phyloP scores from a whole-genome alignment of 1,284 basidiomycete genomes.

The Veloboletus limbatus region DNA sequence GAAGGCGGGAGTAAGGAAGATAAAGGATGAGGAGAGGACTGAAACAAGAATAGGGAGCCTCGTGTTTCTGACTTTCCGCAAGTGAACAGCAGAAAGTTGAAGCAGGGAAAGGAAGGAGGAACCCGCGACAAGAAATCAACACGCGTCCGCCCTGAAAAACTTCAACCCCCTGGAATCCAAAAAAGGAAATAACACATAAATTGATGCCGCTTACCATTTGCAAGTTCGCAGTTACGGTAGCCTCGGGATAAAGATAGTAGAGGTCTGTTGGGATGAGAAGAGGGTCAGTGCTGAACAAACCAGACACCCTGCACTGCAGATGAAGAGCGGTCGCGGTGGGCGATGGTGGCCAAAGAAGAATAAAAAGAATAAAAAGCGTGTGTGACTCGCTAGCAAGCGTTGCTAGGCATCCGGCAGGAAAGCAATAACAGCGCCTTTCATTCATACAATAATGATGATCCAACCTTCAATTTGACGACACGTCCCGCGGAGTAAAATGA shows the following conservation, averaged over 20 bases:
- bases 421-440: constrained; percentile 24
- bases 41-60: constrained; percentile 38
- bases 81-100: constrained; percentile 29
- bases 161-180: constrained; percentile 30
- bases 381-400: constrained; percentile 12
- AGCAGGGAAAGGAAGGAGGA: constrained; percentile 23
- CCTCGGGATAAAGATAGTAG: constrained; percentile 4
- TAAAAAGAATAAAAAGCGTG: neutral
- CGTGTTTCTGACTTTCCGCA: constrained; percentile 42
- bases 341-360: constrained; percentile 1
- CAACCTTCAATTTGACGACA: too few relatives aligned
- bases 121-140: constrained; percentile 20
- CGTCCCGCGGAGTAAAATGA: constrained; percentile 43
- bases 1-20: constrained; percentile 14
- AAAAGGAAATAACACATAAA: constrained; percentile 28
- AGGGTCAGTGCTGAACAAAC: too few relatives aligned
- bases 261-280: neutral
- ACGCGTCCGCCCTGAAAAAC: constrained; percentile 36
- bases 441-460: constrained; percentile 19
- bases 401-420: constrained; percentile 30
- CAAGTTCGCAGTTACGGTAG: too few relatives aligned
- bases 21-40: constrained; percentile 11
- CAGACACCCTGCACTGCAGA: constrained; percentile 16
- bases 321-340: neutral
- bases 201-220: constrained; percentile 31